These are phyloP conservation scores for Yamadazyma oceani DNA, from an alignment of 1,139 yeast genomes.

Conservation along the genomic window DNA sequence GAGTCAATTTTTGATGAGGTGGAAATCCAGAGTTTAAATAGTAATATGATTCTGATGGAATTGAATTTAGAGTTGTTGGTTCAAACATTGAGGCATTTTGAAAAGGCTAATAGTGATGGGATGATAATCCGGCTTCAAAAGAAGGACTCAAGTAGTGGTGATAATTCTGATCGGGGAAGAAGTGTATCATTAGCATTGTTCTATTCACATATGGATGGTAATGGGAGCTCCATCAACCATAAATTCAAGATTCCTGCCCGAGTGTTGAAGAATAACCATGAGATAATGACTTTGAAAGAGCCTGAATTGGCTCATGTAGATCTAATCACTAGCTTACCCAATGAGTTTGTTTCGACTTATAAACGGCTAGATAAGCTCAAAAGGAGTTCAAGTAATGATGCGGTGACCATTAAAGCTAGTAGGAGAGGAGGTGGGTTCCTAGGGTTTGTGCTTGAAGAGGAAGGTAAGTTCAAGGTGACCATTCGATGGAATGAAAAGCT, in stretches of 20 bases:
- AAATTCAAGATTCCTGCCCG: conserved; percentile 60
- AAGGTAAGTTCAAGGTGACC: conserved; percentile 51
- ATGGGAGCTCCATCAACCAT: conserved; percentile 45
- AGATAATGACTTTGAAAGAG: conserved; percentile 39
- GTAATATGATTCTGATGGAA: conserved; percentile 52
- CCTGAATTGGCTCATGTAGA: conserved; percentile 51
- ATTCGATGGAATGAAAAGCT: conserved; percentile 57
- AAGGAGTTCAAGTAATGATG: conserved; percentile 32
- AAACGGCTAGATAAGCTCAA: conserved; percentile 59
- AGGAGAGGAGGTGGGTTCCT: conserved; percentile 38
- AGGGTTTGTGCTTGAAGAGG: conserved; percentile 54
- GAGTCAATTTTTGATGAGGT: conserved; percentile 47
- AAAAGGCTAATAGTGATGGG: conserved; percentile 50
- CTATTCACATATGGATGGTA: conserved; percentile 38
- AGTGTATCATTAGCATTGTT: conserved; percentile 54
- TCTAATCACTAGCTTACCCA: conserved; percentile 51
- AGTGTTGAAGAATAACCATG: conserved; percentile 47
- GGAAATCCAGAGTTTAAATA: conserved; percentile 46
- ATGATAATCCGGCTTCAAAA: conserved; percentile 53
- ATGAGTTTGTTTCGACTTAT: conserved; percentile 46
- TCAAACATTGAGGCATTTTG: conserved; percentile 56
- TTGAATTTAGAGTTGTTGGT: conserved; percentile 54
- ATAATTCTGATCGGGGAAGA: conserved; percentile 27
- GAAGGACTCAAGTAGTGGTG: conserved; percentile 31
- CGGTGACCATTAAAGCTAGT: conserved; percentile 36